Evolutionary conservation across 192 early-diverging fungal genomes (phyloP).

Genomic region (Backusella morwellensis): DNA sequence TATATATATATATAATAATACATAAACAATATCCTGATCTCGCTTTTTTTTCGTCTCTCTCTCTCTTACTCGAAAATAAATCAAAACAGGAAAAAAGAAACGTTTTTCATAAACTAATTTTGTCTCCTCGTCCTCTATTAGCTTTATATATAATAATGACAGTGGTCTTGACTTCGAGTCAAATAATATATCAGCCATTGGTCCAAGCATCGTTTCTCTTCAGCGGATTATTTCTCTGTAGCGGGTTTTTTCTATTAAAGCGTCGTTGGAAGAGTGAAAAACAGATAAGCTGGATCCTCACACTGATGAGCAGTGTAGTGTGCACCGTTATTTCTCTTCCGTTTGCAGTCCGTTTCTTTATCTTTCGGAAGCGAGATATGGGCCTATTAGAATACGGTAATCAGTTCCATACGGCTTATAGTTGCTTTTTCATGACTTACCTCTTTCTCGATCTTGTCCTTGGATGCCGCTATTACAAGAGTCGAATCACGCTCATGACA

Average conservation of each 20-base stretch:
- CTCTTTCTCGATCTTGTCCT: constrained; percentile 50
- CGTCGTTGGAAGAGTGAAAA: constrained; percentile 11
- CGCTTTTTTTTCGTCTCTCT: background rate
- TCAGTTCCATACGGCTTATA: constrained; percentile 28
- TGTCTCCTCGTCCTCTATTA: background rate
- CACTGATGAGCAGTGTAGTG: constrained; percentile 18
- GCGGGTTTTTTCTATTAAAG: constrained; percentile 3
- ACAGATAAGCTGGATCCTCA: constrained; percentile 27
- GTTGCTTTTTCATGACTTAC: constrained; percentile 54
- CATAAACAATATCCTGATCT: background rate
- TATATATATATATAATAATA: background rate
- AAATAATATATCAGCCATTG: background rate
- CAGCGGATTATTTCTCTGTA: background rate
- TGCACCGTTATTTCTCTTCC: constrained; percentile 10
- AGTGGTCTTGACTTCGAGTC: background rate
- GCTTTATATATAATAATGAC: background rate
- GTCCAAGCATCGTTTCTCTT: background rate
- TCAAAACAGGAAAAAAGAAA: background rate
- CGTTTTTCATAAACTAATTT: background rate
- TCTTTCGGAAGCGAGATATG: constrained; percentile 18
- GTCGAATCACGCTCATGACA: constrained; percentile 44
- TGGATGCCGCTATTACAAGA: constrained; percentile 48
- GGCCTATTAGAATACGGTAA: constrained; percentile 7
- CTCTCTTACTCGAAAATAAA: background rate
- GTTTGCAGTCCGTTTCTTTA: constrained; percentile 10